A percentile compares a stretch with the other conserved stretches of the same genome.
These are phyloP conservation scores for Plasmodium relictum DNA, from an alignment of 169 alveolate species.

Conservation along the genomic window DNA sequence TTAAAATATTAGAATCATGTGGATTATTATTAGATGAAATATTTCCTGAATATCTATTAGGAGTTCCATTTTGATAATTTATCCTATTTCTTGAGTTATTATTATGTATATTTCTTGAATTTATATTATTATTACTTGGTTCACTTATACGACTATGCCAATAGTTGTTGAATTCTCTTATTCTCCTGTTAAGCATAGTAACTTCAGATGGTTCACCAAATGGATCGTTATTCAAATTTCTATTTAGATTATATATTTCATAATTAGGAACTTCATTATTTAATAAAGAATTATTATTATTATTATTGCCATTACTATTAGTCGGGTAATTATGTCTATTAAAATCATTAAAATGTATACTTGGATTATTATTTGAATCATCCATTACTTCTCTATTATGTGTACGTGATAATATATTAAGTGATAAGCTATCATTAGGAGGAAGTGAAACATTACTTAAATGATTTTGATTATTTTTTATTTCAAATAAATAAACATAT, in stretches of 20 bases:
- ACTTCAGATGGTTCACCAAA: constrained; percentile 70
- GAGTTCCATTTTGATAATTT: constrained; percentile 6
- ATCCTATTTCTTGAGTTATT: constrained; percentile 3
- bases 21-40: not conserved
- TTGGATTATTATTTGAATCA: constrained; percentile 4
- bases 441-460: constrained; percentile 22
- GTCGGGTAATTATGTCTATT: constrained; percentile 1
- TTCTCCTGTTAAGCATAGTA: constrained; percentile 67
- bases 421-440: constrained; percentile 17
- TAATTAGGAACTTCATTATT: not conserved
- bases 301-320: not conserved
- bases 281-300: not conserved
- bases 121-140: not conserved
- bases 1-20: too few relatives aligned
- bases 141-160: constrained; percentile 32
- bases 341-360: not conserved
- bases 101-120: not conserved
- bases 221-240: constrained; percentile 19
- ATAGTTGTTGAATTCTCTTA: constrained; percentile 60
- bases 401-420: constrained; percentile 22
- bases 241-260: not conserved
- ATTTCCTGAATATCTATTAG: constrained; percentile 37
- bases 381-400: constrained; percentile 31
- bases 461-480: constrained; percentile 25
- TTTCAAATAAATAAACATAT: constrained; percentile 65